A percentile compares a stretch with the other conserved stretches of the same genome.
These are phyloP conservation scores for Cadophora gregata DNA, from an alignment of 2,329 filamentous ascomycete genomes.

Conservation along the genomic window DNA sequence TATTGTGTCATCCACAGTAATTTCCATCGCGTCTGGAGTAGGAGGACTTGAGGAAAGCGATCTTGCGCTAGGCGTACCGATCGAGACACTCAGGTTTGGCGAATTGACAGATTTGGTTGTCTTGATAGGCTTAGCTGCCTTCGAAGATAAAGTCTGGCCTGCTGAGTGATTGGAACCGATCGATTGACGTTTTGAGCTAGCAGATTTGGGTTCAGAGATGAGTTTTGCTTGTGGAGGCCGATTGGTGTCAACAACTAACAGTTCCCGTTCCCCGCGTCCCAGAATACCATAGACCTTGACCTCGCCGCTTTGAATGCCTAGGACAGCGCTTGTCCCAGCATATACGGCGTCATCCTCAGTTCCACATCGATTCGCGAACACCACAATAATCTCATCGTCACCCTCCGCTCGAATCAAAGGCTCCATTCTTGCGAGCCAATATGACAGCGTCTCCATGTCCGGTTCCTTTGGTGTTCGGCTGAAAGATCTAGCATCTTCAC, in stretches of 20 bases:
- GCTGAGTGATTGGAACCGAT: no score
- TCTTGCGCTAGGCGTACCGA: no score
- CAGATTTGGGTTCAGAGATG: slow-evolving; percentile 32
- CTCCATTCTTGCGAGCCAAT: slow-evolving; percentile 76
- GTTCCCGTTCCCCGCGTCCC: slow-evolving; percentile 69
- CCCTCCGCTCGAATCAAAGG: slow-evolving; percentile 62
- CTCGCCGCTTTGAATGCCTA: slow-evolving; percentile 68
- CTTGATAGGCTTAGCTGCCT: no score
- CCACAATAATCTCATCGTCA: slow-evolving; percentile 66
- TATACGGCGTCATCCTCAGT: slow-evolving; percentile 58
- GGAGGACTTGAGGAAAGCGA: no score
- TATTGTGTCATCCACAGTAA: no score
- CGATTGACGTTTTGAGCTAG: not conserved
- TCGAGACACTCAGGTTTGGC: no score
- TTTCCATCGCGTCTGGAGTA: no score
- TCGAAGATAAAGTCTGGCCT: no score
- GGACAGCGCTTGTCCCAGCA: slow-evolving; percentile 59
- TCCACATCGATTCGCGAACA: slow-evolving; percentile 75
- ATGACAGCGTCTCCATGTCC: slow-evolving; percentile 75
- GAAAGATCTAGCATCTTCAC: slow-evolving; percentile 54
- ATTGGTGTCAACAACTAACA: slow-evolving; percentile 69
- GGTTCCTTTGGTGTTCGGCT: slow-evolving; percentile 60
- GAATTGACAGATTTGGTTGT: no score
- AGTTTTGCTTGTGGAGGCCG: slow-evolving; percentile 34
- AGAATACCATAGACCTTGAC: slow-evolving; percentile 73